A percentile compares a stretch with the other conserved stretches of the same genome.
Conservation (phyloP, 2,329 filamentous ascomycete species). For the Pezicula radicicola region DNA sequence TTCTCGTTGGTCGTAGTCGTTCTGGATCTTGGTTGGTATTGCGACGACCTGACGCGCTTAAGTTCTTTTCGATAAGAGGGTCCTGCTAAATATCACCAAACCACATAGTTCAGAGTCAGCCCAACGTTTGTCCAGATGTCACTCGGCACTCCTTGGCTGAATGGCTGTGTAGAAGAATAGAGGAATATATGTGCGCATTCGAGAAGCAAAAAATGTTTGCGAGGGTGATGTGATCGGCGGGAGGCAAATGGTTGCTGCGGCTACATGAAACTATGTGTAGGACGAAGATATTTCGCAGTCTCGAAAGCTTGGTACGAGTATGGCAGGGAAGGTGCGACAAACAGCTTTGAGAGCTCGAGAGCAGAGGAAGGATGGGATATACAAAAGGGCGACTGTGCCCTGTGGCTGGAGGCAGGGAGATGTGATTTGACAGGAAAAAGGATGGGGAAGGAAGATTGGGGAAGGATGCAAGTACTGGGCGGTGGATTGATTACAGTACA, state of each 20-base stretch:
- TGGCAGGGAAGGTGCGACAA: no score
- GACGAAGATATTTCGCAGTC: no score
- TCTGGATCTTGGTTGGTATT: not conserved
- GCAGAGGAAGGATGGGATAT: not conserved
- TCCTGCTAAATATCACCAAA: slow-evolving; percentile 18
- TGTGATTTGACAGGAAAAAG: slow-evolving; percentile 1
- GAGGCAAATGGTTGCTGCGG: not conserved
- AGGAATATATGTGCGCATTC: not conserved
- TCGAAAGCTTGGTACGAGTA: no score
- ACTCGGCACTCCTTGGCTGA: slow-evolving; percentile 13
- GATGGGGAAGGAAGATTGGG: no score
- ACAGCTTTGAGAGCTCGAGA: not conserved
- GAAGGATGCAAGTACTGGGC: not conserved
- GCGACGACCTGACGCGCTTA: slow-evolving; percentile 13
- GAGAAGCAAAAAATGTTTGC: slow-evolving; percentile 1
- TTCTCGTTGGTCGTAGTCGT: not conserved
- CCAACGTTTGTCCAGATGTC: slow-evolving; percentile 4
- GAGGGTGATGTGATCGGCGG: slow-evolving; percentile 5
- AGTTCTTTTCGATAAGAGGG: slow-evolving; percentile 17
- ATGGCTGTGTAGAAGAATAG: slow-evolving; percentile 9
- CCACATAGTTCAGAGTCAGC: slow-evolving; percentile 12
- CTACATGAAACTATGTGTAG: no score
- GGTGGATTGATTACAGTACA: not conserved
- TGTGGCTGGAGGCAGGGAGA: not conserved
- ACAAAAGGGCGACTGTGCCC: not conserved